These are phyloP conservation scores for Mycena olivaceomarginata DNA, from an alignment of 768 basidiomycete genomes.

Conservation along the genomic window DNA sequence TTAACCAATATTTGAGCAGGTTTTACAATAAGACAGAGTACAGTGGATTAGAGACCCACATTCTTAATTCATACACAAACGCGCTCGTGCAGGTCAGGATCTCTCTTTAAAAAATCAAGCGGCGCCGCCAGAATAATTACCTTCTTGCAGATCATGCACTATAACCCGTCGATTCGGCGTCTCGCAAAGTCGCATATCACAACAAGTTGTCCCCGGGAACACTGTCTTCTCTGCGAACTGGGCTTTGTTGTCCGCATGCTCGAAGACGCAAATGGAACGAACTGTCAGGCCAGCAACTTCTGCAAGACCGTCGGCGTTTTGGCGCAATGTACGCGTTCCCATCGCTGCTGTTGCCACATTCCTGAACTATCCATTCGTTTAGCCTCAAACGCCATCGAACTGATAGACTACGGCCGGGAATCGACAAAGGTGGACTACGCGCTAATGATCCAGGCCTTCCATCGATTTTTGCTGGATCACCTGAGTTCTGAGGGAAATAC, in stretches of 20 bases:
- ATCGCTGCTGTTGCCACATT: not conserved
- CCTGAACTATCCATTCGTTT: not conserved
- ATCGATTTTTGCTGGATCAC: slow-evolving; percentile 94
- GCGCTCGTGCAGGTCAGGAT: slow-evolving; percentile 37
- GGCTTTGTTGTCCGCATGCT: slow-evolving; percentile 97
- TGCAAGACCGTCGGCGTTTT: slow-evolving; percentile 94
- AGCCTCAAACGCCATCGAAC: slow-evolving; percentile 88
- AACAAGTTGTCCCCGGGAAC: slow-evolving; percentile 90
- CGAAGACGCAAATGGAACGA: slow-evolving; percentile 94
- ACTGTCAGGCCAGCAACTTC: slow-evolving; percentile 98
- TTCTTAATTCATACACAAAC: slow-evolving; percentile 98
- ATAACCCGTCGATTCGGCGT: slow-evolving; percentile 82
- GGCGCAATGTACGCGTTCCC: slow-evolving; percentile 79
- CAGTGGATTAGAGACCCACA: slow-evolving; percentile 97
- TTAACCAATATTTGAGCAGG: slow-evolving; percentile 59
- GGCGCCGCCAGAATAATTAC: slow-evolving; percentile 51
- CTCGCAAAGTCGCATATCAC: slow-evolving; percentile 95
- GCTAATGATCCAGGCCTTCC: slow-evolving; percentile 95
- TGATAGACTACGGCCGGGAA: slow-evolving; percentile 93
- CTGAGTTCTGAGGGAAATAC: slow-evolving; percentile 84
- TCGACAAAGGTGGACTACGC: slow-evolving; percentile 85
- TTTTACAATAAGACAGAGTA: slow-evolving; percentile 95
- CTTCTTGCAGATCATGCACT: slow-evolving; percentile 93
- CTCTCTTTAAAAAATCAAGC: too few relatives aligned
- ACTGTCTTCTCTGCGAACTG: slow-evolving; percentile 95